These are phyloP conservation scores for Isatis tinctoria DNA, from an alignment of 345 rosid species.

Conservation along the genomic window DNA sequence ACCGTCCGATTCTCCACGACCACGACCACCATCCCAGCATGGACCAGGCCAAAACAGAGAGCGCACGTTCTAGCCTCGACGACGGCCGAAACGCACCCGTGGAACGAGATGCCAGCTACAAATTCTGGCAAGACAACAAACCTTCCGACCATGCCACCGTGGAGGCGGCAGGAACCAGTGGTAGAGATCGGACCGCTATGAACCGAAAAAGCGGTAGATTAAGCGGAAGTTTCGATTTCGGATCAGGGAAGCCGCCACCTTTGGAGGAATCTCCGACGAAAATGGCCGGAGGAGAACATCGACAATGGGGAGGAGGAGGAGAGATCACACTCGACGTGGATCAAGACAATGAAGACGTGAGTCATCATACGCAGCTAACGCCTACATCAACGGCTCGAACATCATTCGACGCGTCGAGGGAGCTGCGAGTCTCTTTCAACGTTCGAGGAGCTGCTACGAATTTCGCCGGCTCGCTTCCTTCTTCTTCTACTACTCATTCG, in stretches of 20 bases:
- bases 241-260: background rate
- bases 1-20: conserved; percentile 50
- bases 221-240: conserved; percentile 34
- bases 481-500: conserved; percentile 8
- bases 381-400: conserved; percentile 25
- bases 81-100: background rate
- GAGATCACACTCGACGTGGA: conserved; percentile 79
- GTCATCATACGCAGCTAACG: conserved; percentile 11
- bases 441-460: conserved; percentile 5
- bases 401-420: conserved; percentile 35
- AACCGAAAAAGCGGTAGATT: background rate
- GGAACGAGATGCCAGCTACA: conserved; percentile 35
- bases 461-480: conserved; percentile 14
- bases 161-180: background rate
- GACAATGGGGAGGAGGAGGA: conserved; percentile 36
- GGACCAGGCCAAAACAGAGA: conserved; percentile 12
- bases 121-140: conserved; percentile 34
- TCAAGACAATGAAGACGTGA: conserved; percentile 51
- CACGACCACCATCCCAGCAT: conserved; percentile 19
- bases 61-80: conserved; percentile 11
- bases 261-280: conserved; percentile 28
- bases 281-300: conserved; percentile 14
- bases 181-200: background rate
- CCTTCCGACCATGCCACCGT: background rate
- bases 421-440: conserved; percentile 52